These are phyloP conservation scores for Schizochytrium sp. DNA, from an alignment of 108 stramenopile species.

Conservation along the genomic window DNA sequence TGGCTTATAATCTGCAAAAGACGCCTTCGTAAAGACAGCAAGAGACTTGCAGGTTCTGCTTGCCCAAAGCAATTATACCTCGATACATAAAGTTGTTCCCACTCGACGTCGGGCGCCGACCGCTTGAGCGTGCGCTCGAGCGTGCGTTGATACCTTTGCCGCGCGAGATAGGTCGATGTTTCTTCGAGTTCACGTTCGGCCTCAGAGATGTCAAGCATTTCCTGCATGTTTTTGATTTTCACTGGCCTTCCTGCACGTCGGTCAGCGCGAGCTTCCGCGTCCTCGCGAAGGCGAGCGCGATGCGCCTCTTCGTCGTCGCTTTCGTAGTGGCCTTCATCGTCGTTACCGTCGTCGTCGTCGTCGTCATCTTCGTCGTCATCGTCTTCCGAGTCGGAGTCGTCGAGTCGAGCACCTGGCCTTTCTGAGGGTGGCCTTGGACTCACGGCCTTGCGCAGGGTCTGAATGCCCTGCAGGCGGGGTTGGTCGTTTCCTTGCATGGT, in stretches of 20 bases:
- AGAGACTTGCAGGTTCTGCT: not conserved
- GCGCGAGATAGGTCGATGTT: not conserved
- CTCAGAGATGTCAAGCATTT: not conserved
- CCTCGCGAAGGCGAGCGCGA: too few relatives aligned
- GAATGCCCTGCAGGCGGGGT: not conserved
- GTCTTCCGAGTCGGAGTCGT: not conserved
- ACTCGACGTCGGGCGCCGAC: not conserved
- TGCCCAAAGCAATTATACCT: not conserved
- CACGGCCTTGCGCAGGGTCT: too few relatives aligned
- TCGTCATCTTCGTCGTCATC: not conserved
- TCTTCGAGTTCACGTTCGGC: not conserved
- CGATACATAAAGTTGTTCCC: not conserved
- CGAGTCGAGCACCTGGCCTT: not conserved
- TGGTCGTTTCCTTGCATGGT: not conserved
- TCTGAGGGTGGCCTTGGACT: not conserved
- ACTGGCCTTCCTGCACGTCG: too few relatives aligned
- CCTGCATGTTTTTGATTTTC: too few relatives aligned
- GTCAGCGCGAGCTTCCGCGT: too few relatives aligned
- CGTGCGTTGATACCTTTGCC: not conserved
- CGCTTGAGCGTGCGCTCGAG: not conserved
- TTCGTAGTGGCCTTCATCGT: not conserved
- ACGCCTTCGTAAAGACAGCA: not conserved
- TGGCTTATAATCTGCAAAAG: not conserved
- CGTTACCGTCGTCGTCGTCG: not conserved
- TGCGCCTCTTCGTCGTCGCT: not conserved